Percentiles rank a stretch among this genome's conserved stretches.
Conservation (phyloP, 148 eudicot genomes). For the Fallopia convolvulus region DNA sequence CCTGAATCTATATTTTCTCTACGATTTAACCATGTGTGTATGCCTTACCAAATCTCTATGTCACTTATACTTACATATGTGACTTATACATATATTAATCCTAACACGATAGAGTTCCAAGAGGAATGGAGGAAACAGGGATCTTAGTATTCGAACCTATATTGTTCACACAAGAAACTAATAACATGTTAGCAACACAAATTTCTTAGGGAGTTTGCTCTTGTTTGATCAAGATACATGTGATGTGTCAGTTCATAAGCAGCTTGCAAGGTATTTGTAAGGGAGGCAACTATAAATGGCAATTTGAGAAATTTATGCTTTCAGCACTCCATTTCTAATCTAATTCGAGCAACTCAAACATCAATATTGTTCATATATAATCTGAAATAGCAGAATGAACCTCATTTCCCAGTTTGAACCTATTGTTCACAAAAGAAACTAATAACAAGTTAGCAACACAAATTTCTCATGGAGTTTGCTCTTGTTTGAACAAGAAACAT, state of each 20-base stretch:
- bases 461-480: background rate
- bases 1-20: no score
- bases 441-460: background rate
- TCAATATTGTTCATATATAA: background rate
- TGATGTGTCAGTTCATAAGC: background rate
- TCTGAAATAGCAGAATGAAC: background rate
- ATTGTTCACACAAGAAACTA: background rate
- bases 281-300: background rate
- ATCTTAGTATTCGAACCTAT: slow-evolving; percentile 63
- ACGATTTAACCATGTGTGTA: no score
- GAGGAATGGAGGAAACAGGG: slow-evolving; percentile 71
- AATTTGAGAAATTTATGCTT: background rate
- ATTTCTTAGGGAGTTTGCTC: background rate
- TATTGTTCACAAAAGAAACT: slow-evolving; percentile 10
- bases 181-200: background rate
- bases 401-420: slow-evolving; percentile 23
- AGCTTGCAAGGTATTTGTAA: background rate
- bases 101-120: slow-evolving; percentile 75
- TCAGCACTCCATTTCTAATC: background rate
- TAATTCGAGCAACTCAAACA: background rate
- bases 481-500: background rate
- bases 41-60: no score
- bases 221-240: background rate
- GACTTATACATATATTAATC: no score
- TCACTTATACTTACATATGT: no score